Evolutionary conservation across 306 rosid genomes (phyloP), one percentile per base, ranked within the genome.

Genomic region (Alnus rubra): DNA sequence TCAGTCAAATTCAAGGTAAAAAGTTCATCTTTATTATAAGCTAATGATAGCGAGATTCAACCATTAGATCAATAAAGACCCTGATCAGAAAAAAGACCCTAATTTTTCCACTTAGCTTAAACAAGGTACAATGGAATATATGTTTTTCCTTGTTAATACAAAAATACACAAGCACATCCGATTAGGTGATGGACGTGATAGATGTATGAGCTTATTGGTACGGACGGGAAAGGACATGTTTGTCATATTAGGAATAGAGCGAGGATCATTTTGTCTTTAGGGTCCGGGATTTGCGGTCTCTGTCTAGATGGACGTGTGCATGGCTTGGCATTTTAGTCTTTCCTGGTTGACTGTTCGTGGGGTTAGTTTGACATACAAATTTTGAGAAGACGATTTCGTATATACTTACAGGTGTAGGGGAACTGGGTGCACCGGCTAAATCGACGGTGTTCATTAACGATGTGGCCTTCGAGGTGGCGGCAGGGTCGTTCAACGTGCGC

Each of bases 371-470:
- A 69, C 39, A 70, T 82, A 12, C 53, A 2, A 14, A 16, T 52
- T 15, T 44, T 33, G 4, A 76, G 67, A 75, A 56, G 58, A 52
- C 78, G 74, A 69, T 81, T 73, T 7, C 5, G 5, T 42, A 7
- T 0, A 74, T 82, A 79, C 59, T 53, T 47, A 83, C 87, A 88
- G 94, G 92, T 37, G 68, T 76, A 51, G 96, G 86, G 18, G 88
- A 77, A 81, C 47, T 52, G 58, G 86, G 55, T 12, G 62, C 71
- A 51, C 60, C 76, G 73, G 86, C 79, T 28, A 91, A 84, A 86
- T 84, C 86, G 65, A 91, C 89, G 83, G 98, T 92, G 80, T 87
- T 95, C 89, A 92, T 95, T 45, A 95, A 95, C 81, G 98, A 90
- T 76, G 90, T 92, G 69, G 96, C 91, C 2, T 91, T 91, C 59